A percentile compares a stretch with the other conserved stretches of the same genome.
phyloP scores from a whole-genome alignment of 2,329 filamentous ascomycete species.

The Mariannaea elegans region DNA sequence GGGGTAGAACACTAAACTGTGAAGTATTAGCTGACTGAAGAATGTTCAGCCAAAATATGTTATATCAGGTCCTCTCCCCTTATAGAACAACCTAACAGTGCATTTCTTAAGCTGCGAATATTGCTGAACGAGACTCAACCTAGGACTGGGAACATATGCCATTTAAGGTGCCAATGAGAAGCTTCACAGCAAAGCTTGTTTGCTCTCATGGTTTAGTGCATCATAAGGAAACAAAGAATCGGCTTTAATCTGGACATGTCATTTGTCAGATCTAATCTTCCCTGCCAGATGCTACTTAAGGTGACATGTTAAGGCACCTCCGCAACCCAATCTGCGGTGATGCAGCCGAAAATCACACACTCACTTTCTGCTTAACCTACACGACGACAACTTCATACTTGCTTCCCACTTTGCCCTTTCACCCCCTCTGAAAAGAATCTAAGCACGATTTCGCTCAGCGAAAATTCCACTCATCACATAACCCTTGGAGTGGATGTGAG shows the following conservation, averaged over 20 bases:
- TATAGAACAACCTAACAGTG: too few species aligned
- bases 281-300: conserved; percentile 9
- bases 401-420: neutral
- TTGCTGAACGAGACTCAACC: too few species aligned
- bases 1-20: too few species aligned
- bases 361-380: conserved; percentile 7
- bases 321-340: neutral
- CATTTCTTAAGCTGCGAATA: too few species aligned
- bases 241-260: conserved; percentile 12
- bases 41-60: too few species aligned
- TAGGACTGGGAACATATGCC: too few species aligned
- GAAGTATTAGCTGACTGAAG: too few species aligned
- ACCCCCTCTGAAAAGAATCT: neutral
- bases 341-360: conserved; percentile 3
- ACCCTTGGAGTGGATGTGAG: neutral
- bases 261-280: conserved; percentile 17
- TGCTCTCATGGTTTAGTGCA: too few species aligned
- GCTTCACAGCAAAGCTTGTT: too few species aligned
- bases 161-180: too few species aligned
- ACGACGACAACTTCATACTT: neutral
- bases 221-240: neutral
- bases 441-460: conserved; percentile 13
- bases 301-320: conserved; percentile 5
- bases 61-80: too few species aligned
- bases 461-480: neutral